Evolutionary conservation across 306 rosid species (phyloP).

Genomic region (Glycine tomentella): DNA sequence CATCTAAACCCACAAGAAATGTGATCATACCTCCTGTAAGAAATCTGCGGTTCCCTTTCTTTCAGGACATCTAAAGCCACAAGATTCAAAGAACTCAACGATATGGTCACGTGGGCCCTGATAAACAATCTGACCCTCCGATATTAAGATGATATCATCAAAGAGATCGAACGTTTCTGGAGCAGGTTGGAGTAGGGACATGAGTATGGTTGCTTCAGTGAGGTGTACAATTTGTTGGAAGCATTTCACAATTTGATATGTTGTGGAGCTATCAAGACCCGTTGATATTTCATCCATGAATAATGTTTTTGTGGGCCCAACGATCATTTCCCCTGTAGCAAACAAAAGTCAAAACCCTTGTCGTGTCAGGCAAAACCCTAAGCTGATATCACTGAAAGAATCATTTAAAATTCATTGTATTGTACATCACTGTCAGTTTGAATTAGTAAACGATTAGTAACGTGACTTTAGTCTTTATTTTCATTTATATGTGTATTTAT

Average conservation of each 20-base stretch:
- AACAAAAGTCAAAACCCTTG: background rate
- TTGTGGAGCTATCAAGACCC: slow-evolving; percentile 94
- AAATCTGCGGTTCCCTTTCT: slow-evolving; percentile 95
- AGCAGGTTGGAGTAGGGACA: slow-evolving; percentile 97
- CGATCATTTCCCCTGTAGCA: slow-evolving; percentile 83
- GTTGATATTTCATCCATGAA: slow-evolving; percentile 99
- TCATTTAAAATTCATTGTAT: too few relatives aligned
- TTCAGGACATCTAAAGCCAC: slow-evolving; percentile 85
- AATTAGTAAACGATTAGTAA: background rate
- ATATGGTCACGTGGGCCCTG: slow-evolving; percentile 76
- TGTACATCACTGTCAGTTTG: background rate
- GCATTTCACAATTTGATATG: slow-evolving; percentile 89
- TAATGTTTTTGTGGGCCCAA: slow-evolving; percentile 84
- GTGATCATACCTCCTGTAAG: slow-evolving; percentile 75
- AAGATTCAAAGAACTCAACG: slow-evolving; percentile 69
- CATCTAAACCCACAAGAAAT: too few relatives aligned
- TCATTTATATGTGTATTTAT: background rate
- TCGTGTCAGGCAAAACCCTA: too few relatives aligned
- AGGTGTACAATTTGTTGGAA: slow-evolving; percentile 82
- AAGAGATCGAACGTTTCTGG: slow-evolving; percentile 94
- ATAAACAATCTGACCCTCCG: slow-evolving; percentile 85
- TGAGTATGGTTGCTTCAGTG: slow-evolving; percentile 75
- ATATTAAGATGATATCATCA: slow-evolving; percentile 81
- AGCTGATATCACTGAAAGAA: too few relatives aligned
- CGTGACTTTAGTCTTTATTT: background rate